A percentile compares a stretch with the other conserved stretches of the same genome.
Conservation (phyloP, 2,329 filamentous ascomycete species). For the Cucurbitaria berberidis region DNA sequence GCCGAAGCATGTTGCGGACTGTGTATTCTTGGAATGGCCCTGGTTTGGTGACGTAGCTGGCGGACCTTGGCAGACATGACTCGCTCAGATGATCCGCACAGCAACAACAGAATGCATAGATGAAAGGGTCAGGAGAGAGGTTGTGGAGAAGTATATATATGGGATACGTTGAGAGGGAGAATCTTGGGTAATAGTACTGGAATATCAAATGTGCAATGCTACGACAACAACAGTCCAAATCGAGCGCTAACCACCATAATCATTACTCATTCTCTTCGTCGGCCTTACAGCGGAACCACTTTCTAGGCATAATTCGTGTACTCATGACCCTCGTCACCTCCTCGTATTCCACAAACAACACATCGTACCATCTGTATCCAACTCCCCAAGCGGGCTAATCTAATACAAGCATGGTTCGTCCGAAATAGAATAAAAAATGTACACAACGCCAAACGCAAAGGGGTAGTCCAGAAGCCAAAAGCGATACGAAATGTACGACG, state of each 20-base stretch:
- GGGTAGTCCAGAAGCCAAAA: conserved; percentile 2
- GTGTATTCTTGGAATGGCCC: conserved; percentile 2
- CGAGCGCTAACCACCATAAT: neutral
- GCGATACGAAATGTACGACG: conserved; percentile 1
- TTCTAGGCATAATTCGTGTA: neutral
- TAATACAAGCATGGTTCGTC: neutral
- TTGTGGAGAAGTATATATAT: neutral
- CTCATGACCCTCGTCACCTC: neutral
- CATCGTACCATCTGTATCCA: neutral
- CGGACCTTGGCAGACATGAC: conserved; percentile 1
- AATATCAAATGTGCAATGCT: neutral
- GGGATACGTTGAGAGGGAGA: neutral
- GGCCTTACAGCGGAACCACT: neutral
- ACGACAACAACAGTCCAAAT: neutral
- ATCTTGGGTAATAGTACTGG: neutral
- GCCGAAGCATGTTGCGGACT: neutral
- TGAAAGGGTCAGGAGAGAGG: neutral
- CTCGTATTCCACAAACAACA: neutral
- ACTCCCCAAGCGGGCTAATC: neutral
- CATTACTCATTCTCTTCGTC: conserved; percentile 7
- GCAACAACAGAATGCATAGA: neutral
- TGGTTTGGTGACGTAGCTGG: neutral
- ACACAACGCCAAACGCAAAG: conserved; percentile 5
- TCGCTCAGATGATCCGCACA: neutral
- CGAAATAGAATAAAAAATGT: neutral